Percentiles rank a stretch among this genome's conserved stretches.
Conservation (phyloP, 805 yeast species). For the Metschnikowia peoriensis region DNA sequence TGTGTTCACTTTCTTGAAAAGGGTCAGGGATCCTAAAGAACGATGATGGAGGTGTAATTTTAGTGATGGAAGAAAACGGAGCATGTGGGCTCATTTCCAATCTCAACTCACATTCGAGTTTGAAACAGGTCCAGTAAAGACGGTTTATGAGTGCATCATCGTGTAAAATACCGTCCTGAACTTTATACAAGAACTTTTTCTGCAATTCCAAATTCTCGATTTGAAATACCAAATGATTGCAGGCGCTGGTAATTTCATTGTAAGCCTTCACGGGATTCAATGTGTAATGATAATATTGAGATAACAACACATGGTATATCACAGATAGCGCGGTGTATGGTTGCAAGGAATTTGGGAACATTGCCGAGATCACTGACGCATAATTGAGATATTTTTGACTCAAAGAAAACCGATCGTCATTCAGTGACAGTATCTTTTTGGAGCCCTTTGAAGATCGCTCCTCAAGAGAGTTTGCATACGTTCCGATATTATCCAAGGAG, state of each 20-base stretch:
- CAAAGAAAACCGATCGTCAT: constrained; percentile 22
- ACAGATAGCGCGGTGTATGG: constrained; percentile 19
- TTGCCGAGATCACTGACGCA: constrained; percentile 19
- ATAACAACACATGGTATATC: constrained; percentile 23
- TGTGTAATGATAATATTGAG: constrained; percentile 28
- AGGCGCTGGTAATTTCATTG: constrained; percentile 24
- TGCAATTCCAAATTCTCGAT: constrained; percentile 18
- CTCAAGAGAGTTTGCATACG: constrained; percentile 25
- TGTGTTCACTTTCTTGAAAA: constrained; percentile 16
- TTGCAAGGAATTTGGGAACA: constrained; percentile 22
- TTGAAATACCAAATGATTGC: constrained; percentile 31
- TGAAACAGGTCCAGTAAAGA: constrained; percentile 37
- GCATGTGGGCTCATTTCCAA: constrained; percentile 35
- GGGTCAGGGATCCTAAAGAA: constrained; percentile 33
- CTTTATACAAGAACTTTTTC: background rate
- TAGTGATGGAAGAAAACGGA: constrained; percentile 31
- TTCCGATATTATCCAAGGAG: constrained; percentile 33
- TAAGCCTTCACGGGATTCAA: constrained; percentile 29
- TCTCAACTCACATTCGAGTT: constrained; percentile 36
- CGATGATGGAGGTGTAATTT: constrained; percentile 29
- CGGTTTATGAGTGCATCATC: constrained; percentile 25
- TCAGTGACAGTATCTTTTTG: constrained; percentile 3
- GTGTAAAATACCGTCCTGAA: constrained; percentile 1
- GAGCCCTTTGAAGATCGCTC: constrained; percentile 21
- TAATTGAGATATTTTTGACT: constrained; percentile 24